Evolutionary conservation across 345 rosid species (phyloP).

Genomic region (Jatropha curcas): DNA sequence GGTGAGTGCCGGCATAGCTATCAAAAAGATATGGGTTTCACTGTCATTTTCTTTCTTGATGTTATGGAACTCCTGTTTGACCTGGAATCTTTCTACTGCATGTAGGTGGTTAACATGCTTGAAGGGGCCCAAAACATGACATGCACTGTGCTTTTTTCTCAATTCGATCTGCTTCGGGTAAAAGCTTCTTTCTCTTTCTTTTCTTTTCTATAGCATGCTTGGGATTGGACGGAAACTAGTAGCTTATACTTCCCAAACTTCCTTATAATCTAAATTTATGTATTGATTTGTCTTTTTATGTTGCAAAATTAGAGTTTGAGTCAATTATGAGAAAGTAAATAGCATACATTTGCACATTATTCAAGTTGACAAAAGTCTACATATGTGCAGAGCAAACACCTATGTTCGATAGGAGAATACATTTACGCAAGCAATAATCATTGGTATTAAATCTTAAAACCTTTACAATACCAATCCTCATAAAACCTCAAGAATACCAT

Average conservation of each 20-base stretch:
- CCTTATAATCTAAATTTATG: too few relatives aligned
- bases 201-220: not conserved
- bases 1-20: slow-evolving; percentile 40
- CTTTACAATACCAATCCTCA: too few relatives aligned
- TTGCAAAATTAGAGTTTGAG: too few relatives aligned
- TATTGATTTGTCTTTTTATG: too few relatives aligned
- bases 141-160: slow-evolving; percentile 78
- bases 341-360: too few relatives aligned
- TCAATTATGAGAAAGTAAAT: too few relatives aligned
- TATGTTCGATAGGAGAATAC: too few relatives aligned
- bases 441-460: too few relatives aligned
- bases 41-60: not conserved
- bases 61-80: not conserved
- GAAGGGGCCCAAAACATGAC: slow-evolving; percentile 67
- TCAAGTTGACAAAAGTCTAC: too few relatives aligned
- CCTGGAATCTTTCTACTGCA: slow-evolving; percentile 9
- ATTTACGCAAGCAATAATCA: too few relatives aligned
- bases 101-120: slow-evolving; percentile 88
- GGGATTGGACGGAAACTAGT: not conserved
- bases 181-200: not conserved
- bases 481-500: too few relatives aligned
- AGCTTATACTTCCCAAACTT: not conserved
- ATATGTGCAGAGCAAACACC: too few relatives aligned
- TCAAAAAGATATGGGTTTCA: slow-evolving; percentile 15
- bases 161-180: slow-evolving; percentile 73